Evolutionary conservation across 768 basidiomycete genomes (phyloP), one percentile per base, ranked within the genome.

Genomic region (Macrocybe gigantea): DNA sequence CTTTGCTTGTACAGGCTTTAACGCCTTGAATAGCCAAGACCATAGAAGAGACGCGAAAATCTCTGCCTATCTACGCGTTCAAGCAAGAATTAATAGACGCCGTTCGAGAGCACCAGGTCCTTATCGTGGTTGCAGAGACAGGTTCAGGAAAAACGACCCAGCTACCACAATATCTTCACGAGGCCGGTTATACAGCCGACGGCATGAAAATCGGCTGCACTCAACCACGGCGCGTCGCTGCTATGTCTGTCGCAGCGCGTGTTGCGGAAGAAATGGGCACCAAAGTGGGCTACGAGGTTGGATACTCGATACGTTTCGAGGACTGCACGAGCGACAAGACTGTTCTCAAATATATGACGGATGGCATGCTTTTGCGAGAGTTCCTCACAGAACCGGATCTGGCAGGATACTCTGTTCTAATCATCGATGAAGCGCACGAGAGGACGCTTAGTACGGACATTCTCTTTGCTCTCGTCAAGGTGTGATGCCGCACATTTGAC

Each of bases 311-410:
- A 57, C 91, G 96, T 32, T 99, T 99, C 69, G 96, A 99, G 68
- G 96, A 99, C 66, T 96, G 93, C 65, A 99, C 96, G 13, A 96
- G 92, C 71, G 93, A 98, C 74, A 97, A 96, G 73, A 99, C 96
- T 4, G 87, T 94, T 38, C 74, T 99, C 60, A 98, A 99, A 68
- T 99, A 99, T 68, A 96, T 99, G 96, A 99, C 96, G 38, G 96
- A 99, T 60, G 96, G 96, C 33, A 98, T 99, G 96, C 75, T 99
- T 29, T 70, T 98, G 39, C 80, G 96, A 59, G 93, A 98, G 66
- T 98, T 98, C 67, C 69, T 99, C 60, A 98, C 96, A 7, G 96
- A 99, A 64, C 96, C 96, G 0, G 92, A 94, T 69, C 68, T 99
- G 46, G 95, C 92, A 10, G 91, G 91, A 4, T 99, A 98, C 63